Evolutionary conservation across 2,329 filamentous ascomycete species (phyloP).

Genomic region (Cordyceps cicadae): DNA sequence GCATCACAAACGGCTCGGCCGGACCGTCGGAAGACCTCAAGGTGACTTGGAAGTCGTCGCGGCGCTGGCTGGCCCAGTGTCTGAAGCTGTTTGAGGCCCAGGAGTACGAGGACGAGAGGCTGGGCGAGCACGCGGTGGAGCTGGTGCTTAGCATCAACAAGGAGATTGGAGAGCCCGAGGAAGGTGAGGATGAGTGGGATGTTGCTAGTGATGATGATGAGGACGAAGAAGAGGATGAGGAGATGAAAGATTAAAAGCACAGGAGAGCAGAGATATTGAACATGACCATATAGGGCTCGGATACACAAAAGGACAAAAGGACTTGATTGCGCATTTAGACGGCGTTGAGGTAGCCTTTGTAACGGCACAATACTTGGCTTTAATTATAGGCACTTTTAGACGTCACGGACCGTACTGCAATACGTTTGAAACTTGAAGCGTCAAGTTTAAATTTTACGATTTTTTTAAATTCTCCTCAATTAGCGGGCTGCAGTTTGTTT

Average conservation of each 20-base stretch:
- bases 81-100: constrained; percentile 68
- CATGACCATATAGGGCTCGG: constrained; percentile 18
- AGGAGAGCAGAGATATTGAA: constrained; percentile 21
- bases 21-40: constrained; percentile 43
- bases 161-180: constrained; percentile 53
- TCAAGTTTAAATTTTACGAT: background rate
- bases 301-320: constrained; percentile 14
- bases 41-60: constrained; percentile 61
- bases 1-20: constrained; percentile 19
- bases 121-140: constrained; percentile 68
- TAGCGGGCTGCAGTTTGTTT: background rate
- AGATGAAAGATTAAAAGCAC: constrained; percentile 49
- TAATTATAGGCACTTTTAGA: constrained; percentile 5
- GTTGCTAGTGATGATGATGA: constrained; percentile 41
- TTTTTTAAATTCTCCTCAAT: background rate
- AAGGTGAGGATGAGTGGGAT: constrained; percentile 47
- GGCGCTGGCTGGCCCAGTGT: constrained; percentile 76
- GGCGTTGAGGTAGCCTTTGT: constrained; percentile 16
- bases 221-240: constrained; percentile 35
- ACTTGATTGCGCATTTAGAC: constrained; percentile 16
- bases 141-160: constrained; percentile 55
- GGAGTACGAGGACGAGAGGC: constrained; percentile 76
- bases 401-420: background rate
- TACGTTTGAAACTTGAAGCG: background rate
- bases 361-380: constrained; percentile 5